Conservation (phyloP, 2,329 filamentous ascomycete genomes). For the Fusarium temperatum region DNA sequence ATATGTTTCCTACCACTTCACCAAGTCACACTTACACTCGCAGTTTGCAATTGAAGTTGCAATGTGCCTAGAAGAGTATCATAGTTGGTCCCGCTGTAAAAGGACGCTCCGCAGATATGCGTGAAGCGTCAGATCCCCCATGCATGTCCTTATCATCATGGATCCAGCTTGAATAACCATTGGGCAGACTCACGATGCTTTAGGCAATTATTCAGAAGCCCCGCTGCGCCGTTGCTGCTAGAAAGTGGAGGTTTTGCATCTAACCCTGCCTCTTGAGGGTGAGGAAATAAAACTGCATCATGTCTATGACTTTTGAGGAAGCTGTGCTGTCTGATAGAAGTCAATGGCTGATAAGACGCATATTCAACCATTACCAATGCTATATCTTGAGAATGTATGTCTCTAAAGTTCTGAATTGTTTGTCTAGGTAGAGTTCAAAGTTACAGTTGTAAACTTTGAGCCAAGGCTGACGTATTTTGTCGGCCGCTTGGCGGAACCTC, state of each 20-base stretch:
- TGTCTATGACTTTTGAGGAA: neutral
- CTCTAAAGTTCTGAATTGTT: neutral
- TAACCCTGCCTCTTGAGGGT: conserved; percentile 4
- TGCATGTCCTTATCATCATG: conserved; percentile 43
- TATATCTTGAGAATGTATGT: neutral
- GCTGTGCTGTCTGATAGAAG: neutral
- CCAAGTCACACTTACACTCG: conserved; percentile 7
- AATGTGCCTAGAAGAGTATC: conserved; percentile 5
- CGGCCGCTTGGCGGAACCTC: conserved; percentile 13
- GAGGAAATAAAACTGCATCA: conserved; percentile 18
- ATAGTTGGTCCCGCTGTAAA: conserved; percentile 31
- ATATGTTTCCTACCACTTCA: neutral
- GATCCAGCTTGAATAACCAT: conserved; percentile 23
- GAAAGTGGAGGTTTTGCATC: conserved; percentile 18
- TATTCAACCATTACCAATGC: neutral
- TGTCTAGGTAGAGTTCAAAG: neutral
- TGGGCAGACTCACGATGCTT: conserved; percentile 19
- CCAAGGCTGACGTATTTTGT: conserved; percentile 30
- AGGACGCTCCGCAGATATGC: conserved; percentile 36
- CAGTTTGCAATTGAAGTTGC: conserved; percentile 1
- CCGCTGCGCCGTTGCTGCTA: conserved; percentile 14
- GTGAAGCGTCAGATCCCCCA: conserved; percentile 41
- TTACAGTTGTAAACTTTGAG: neutral
- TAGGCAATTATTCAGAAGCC: conserved; percentile 15
- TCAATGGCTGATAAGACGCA: conserved; percentile 1